Conservation (phyloP, 2,329 filamentous ascomycete genomes). For the Ophiostoma perfectum region DNA sequence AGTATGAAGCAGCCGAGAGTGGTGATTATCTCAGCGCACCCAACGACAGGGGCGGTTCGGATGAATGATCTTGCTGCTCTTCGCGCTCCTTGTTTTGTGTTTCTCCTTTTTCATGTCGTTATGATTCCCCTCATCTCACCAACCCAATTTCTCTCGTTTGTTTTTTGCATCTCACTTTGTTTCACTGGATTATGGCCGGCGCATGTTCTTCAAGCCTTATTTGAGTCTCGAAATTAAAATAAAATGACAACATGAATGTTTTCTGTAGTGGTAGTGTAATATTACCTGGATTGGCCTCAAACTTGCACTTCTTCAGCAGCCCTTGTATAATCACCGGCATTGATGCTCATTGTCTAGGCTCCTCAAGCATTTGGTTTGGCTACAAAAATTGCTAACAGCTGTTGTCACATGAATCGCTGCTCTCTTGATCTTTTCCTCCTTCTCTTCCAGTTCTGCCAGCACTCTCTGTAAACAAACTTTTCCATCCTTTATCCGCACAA, state of each 20-base stretch:
- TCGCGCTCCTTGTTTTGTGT: neutral
- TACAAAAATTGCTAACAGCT: too few species aligned
- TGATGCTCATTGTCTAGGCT: too few species aligned
- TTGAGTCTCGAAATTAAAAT: neutral
- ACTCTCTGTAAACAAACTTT: too few species aligned
- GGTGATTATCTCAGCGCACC: conserved; percentile 78
- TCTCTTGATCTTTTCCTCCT: too few species aligned
- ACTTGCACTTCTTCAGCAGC: too few species aligned
- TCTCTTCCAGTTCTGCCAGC: too few species aligned
- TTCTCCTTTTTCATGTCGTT: conserved; percentile 2
- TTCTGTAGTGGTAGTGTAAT: neutral
- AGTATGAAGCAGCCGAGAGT: conserved; percentile 93
- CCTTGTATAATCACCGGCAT: too few species aligned
- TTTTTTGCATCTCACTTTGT: neutral
- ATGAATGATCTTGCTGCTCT: conserved; percentile 14
- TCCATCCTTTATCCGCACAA: neutral
- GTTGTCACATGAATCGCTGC: too few species aligned
- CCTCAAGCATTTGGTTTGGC: too few species aligned
- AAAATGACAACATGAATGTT: neutral
- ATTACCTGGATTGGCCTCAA: neutral
- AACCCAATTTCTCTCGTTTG: neutral
- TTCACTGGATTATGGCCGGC: conserved; percentile 15
- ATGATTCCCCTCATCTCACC: conserved; percentile 20
- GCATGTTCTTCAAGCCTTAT: neutral
- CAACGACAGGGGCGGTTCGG: conserved; percentile 42